These are phyloP conservation scores for Klebsormidium nitens DNA, from an alignment of 139 green algal genomes.

Conservation along the genomic window DNA sequence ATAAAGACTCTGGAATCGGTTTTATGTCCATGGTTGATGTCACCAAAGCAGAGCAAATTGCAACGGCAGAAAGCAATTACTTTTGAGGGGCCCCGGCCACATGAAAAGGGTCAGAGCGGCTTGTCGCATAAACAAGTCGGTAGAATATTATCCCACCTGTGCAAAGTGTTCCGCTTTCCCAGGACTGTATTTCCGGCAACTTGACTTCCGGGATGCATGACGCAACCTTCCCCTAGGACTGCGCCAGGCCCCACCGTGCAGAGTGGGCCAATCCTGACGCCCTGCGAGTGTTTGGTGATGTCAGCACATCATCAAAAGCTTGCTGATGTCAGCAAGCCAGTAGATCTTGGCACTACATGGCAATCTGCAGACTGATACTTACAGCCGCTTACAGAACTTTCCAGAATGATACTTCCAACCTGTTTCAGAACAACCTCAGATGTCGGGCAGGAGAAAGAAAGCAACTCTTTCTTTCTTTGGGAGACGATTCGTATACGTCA, in stretches of 20 bases:
- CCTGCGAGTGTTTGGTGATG: slow-evolving; percentile 20
- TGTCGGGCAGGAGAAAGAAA: background rate
- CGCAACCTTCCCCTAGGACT: slow-evolving; percentile 18
- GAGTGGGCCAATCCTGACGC: slow-evolving; percentile 36
- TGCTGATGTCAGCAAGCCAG: too few species aligned
- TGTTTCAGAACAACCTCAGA: background rate
- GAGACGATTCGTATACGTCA: background rate
- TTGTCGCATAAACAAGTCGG: background rate
- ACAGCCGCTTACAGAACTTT: too few species aligned
- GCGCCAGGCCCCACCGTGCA: slow-evolving; percentile 34
- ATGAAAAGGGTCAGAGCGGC: background rate
- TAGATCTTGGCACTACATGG: too few species aligned
- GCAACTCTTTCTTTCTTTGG: background rate
- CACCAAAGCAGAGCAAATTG: background rate
- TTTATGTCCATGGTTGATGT: background rate
- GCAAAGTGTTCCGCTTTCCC: slow-evolving; percentile 15
- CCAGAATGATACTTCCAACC: background rate
- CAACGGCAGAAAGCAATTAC: background rate
- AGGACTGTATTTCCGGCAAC: slow-evolving; percentile 30
- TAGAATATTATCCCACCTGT: too few species aligned
- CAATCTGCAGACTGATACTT: too few species aligned
- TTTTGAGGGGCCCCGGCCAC: background rate
- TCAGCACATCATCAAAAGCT: too few species aligned
- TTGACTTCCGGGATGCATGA: slow-evolving; percentile 25
- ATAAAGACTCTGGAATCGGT: background rate